phyloP scores from a whole-genome alignment of 192 early-diverging fungal genomes.

The Podila epicladia region DNA sequence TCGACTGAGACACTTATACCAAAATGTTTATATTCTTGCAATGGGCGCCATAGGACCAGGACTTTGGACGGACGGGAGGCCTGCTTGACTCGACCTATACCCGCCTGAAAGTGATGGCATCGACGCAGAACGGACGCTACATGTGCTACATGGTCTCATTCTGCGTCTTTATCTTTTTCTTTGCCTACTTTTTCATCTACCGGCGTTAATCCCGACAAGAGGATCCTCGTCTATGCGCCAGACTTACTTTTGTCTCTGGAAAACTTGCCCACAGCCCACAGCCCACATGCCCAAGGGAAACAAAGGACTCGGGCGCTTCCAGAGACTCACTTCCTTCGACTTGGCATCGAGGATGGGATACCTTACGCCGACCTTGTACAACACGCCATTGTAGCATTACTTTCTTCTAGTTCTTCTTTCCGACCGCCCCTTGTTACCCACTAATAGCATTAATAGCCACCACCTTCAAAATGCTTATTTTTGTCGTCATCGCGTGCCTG shows the following conservation, averaged over 20 bases:
- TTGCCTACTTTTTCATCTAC: slow-evolving; percentile 49
- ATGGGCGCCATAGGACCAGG: slow-evolving; percentile 25
- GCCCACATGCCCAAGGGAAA: too few relatives aligned
- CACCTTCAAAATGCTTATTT: too few relatives aligned
- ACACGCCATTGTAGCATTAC: neutral
- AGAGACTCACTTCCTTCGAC: too few relatives aligned
- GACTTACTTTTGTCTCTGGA: too few relatives aligned
- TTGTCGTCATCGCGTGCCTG: too few relatives aligned
- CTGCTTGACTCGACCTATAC: slow-evolving; percentile 44
- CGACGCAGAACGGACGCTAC: slow-evolving; percentile 46
- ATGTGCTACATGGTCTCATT: slow-evolving; percentile 52
- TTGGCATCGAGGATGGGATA: too few relatives aligned
- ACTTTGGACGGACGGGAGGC: slow-evolving; percentile 49
- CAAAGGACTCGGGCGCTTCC: too few relatives aligned
- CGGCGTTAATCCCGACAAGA: slow-evolving; percentile 12
- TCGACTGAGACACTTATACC: neutral
- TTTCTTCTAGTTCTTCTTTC: neutral
- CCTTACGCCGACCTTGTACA: too few relatives aligned
- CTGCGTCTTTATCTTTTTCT: slow-evolving; percentile 40
- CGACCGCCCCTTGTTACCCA: neutral
- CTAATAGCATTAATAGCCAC: too few relatives aligned
- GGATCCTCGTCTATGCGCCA: too few relatives aligned
- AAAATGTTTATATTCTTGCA: neutral
- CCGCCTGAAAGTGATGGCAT: slow-evolving; percentile 45
- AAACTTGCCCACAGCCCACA: too few relatives aligned